Conservation (phyloP, 805 yeast species). For the Metschnikowia bowlesiae region DNA sequence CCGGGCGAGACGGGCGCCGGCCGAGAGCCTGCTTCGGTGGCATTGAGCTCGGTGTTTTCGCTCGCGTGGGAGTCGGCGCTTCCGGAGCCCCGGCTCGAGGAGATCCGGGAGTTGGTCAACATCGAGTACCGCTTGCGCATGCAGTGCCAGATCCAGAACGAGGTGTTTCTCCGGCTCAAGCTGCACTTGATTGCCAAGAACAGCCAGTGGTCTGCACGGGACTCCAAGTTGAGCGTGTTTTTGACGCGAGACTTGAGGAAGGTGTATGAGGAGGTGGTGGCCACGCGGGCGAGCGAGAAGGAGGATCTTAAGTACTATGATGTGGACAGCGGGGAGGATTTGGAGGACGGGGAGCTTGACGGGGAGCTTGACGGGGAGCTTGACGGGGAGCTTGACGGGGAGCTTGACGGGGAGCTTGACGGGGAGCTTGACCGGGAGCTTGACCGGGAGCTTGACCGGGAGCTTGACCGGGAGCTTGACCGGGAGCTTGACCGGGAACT, state of each 20-base stretch:
- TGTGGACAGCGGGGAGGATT: constrained; percentile 15
- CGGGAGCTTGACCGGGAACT: too few relatives aligned
- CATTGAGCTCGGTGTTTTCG: constrained; percentile 23
- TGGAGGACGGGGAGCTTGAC: too few relatives aligned
- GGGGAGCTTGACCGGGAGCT: too few relatives aligned
- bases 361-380: too few relatives aligned
- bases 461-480: too few relatives aligned
- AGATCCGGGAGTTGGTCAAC: constrained; percentile 28
- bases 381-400: too few relatives aligned
- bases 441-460: too few relatives aligned
- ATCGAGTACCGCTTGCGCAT: constrained; percentile 32
- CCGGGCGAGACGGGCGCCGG: background rate
- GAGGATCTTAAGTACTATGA: constrained; percentile 25
- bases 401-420: too few relatives aligned
- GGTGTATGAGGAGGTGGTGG: constrained; percentile 27
- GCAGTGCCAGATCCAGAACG: constrained; percentile 31
- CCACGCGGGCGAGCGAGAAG: constrained; percentile 25
- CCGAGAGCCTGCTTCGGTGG: constrained; percentile 2
- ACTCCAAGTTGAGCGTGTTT: constrained; percentile 27
- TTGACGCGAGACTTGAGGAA: constrained; percentile 22
- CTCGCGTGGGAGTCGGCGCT: constrained; percentile 20
- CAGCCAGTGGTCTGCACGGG: constrained; percentile 33
- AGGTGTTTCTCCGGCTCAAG: constrained; percentile 29
- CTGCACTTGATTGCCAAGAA: constrained; percentile 28
- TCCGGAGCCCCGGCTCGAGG: constrained; percentile 26